Percentiles rank a stretch among this genome's conserved stretches.
These are phyloP conservation scores for Friedmanniomyces simplex DNA, from an alignment of 495 filamentous ascomycete species.

Conservation along the genomic window DNA sequence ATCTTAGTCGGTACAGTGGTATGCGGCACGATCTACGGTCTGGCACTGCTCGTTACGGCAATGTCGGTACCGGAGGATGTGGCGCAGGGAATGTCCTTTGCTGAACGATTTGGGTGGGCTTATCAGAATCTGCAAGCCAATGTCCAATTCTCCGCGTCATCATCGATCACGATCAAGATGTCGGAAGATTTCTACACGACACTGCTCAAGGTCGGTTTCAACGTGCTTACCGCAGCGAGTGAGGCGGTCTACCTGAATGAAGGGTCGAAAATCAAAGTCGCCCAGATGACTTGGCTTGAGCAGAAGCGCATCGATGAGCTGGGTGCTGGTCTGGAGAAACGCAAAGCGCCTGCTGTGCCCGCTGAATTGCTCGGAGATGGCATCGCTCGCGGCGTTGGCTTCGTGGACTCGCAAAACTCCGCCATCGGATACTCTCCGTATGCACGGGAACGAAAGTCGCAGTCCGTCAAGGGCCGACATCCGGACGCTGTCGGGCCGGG, in stretches of 20 bases:
- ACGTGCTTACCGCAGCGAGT: conserved; percentile 78
- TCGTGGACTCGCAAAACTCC: conserved; percentile 14
- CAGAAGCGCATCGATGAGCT: conserved; percentile 51
- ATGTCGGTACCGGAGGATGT: conserved; percentile 49
- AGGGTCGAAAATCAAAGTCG: conserved; percentile 61
- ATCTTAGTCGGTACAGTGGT: conserved; percentile 66
- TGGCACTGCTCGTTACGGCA: conserved; percentile 68
- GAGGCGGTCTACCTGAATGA: conserved; percentile 95
- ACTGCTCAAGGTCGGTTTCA: conserved; percentile 74
- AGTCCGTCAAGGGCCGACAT: conserved; percentile 32
- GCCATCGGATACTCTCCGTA: conserved; percentile 44
- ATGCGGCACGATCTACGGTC: conserved; percentile 61
- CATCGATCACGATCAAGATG: conserved; percentile 57
- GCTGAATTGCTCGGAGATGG: conserved; percentile 35
- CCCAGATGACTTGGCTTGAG: conserved; percentile 84
- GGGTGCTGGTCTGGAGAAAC: conserved; percentile 16
- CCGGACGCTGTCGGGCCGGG: conserved; percentile 21
- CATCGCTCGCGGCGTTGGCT: conserved; percentile 11
- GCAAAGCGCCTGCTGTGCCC: conserved; percentile 23
- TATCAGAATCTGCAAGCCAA: conserved; percentile 89
- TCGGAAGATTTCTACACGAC: conserved; percentile 93
- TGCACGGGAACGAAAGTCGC: conserved; percentile 44
- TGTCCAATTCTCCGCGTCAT: conserved; percentile 57
- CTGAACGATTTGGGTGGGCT: conserved; percentile 50
- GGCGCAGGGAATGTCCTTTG: conserved; percentile 32